Percentiles rank a stretch among this genome's conserved stretches.
These are phyloP conservation scores for Cladosporium sp. DNA, from an alignment of 2,329 filamentous ascomycete genomes.

Conservation along the genomic window DNA sequence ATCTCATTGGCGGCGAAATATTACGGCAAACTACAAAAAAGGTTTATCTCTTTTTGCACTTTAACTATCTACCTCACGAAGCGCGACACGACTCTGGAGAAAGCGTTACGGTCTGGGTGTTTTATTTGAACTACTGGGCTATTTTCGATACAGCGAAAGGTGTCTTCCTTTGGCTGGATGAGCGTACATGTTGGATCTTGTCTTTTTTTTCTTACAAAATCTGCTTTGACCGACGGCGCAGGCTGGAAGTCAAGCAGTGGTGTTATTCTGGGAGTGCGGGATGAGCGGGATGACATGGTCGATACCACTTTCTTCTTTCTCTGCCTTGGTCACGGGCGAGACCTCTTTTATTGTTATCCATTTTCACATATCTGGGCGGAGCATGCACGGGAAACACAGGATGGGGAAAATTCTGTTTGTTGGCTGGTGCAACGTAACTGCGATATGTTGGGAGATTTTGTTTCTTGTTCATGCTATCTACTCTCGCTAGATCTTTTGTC, in stretches of 20 bases:
- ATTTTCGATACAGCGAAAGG: slow-evolving; percentile 19
- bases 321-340: slow-evolving; percentile 21
- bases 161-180: slow-evolving; percentile 13
- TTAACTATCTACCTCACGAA: slow-evolving; percentile 18
- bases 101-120: slow-evolving; percentile 23
- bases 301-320: slow-evolving; percentile 21
- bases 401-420: slow-evolving; percentile 12
- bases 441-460: slow-evolving; percentile 8
- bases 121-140: slow-evolving; percentile 20
- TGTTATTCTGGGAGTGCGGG: slow-evolving; percentile 11
- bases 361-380: slow-evolving; percentile 6
- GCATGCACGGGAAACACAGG: slow-evolving; percentile 15
- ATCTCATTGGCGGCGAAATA: slow-evolving; percentile 18
- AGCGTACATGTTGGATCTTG: slow-evolving; percentile 17
- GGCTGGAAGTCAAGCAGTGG: slow-evolving; percentile 14
- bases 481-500: slow-evolving; percentile 10
- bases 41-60: slow-evolving; percentile 13
- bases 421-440: slow-evolving; percentile 11
- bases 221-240: slow-evolving; percentile 6
- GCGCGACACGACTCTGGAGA: slow-evolving; percentile 19
- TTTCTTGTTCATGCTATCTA: not conserved
- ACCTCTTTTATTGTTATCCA: slow-evolving; percentile 9
- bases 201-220: slow-evolving; percentile 16
- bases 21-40: slow-evolving; percentile 17
- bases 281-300: slow-evolving; percentile 10